A percentile compares a stretch with the other conserved stretches of the same genome.
Evolutionary conservation across 768 basidiomycete genomes (phyloP).

Genomic region (Gloeophyllum trabeum): DNA sequence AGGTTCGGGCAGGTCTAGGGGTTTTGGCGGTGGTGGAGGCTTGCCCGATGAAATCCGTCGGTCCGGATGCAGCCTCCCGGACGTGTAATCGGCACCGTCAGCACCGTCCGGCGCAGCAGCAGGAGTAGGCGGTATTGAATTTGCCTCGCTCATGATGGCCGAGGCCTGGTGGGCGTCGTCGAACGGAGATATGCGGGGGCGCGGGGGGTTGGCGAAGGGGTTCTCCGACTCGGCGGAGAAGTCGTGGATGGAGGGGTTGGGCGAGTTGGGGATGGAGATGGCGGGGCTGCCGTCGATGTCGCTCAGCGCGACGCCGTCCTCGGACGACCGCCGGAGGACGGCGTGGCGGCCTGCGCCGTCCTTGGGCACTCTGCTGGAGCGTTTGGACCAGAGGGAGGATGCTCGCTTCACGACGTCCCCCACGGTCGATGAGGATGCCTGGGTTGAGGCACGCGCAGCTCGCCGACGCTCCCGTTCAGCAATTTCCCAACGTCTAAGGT

Average conservation of each 20-base stretch:
- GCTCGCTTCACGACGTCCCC: constrained; percentile 48
- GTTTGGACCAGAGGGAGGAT: constrained; percentile 37
- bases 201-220: constrained; percentile 38
- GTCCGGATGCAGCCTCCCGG: constrained; percentile 14
- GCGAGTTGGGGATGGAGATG: constrained; percentile 24
- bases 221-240: constrained; percentile 17
- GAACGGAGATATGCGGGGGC: constrained; percentile 39
- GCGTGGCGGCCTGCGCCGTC: constrained; percentile 32
- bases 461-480: constrained; percentile 70
- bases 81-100: constrained; percentile 1
- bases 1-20: constrained; percentile 52
- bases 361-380: constrained; percentile 15
- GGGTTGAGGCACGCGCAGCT: constrained; percentile 39
- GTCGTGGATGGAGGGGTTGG: constrained; percentile 20
- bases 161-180: constrained; percentile 17
- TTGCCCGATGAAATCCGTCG: constrained; percentile 14
- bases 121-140: constrained; percentile 9
- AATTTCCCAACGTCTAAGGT: constrained; percentile 66
- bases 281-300: constrained; percentile 28
- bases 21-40: constrained; percentile 30
- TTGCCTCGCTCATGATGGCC: background rate
- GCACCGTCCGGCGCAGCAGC: background rate
- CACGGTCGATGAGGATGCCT: constrained; percentile 33
- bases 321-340: constrained; percentile 37
- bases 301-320: constrained; percentile 44